Evolutionary conservation across 768 basidiomycete species (phyloP).

Genomic region (Termitomyces sp.): DNA sequence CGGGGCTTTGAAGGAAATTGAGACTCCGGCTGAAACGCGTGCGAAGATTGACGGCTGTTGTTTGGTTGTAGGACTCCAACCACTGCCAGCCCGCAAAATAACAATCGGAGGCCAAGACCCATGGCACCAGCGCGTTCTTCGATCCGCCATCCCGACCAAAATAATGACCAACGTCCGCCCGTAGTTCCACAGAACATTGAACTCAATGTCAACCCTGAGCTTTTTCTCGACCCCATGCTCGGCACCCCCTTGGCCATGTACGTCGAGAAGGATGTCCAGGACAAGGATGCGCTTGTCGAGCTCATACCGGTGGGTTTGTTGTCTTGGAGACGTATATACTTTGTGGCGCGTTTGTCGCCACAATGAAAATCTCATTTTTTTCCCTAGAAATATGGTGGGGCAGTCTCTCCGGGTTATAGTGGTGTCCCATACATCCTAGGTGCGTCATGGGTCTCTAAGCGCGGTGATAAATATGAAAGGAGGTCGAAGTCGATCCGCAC

Average conservation of each 20-base stretch:
- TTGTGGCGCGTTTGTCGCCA: not conserved
- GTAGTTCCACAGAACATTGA: constrained; percentile 24
- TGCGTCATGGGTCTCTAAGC: constrained; percentile 26
- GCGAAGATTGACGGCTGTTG: constrained; percentile 15
- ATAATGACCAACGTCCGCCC: constrained; percentile 26
- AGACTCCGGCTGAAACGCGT: constrained; percentile 20
- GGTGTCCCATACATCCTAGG: constrained; percentile 78
- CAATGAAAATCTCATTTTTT: constrained; percentile 2
- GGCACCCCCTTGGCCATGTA: constrained; percentile 71
- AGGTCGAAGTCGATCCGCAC: constrained; percentile 63
- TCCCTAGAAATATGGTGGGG: constrained; percentile 70
- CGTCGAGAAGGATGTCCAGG: constrained; percentile 75
- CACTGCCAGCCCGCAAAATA: constrained; percentile 34
- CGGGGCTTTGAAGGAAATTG: not conserved
- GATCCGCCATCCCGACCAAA: constrained; percentile 41
- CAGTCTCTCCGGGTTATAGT: constrained; percentile 70
- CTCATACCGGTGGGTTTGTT: constrained; percentile 55
- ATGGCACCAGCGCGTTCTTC: constrained; percentile 76
- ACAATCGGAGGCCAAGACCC: constrained; percentile 50
- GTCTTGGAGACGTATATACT: not conserved
- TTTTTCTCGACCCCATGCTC: constrained; percentile 82
- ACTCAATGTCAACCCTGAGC: constrained; percentile 35
- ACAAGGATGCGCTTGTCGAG: constrained; percentile 58
- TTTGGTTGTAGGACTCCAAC: constrained; percentile 39
- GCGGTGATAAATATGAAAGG: constrained; percentile 4